Percentiles rank a stretch among this genome's conserved stretches.
Conservation (phyloP, 306 rosid genomes). For the Spatholobus suberectus region DNA sequence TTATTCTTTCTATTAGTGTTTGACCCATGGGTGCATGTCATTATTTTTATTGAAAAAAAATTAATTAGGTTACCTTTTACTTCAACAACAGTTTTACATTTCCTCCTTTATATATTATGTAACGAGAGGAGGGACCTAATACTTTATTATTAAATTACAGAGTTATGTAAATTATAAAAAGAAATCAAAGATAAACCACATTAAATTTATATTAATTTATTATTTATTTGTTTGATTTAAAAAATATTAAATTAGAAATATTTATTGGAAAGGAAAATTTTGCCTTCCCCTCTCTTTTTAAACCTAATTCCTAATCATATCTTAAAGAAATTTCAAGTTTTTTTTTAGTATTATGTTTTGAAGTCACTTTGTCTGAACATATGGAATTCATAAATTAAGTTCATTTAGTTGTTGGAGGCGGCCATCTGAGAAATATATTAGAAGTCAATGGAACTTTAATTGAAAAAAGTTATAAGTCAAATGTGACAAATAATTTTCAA, state of each 20-base stretch:
- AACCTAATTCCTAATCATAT: background rate
- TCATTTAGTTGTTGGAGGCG: background rate
- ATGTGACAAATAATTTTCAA: background rate
- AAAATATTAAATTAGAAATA: background rate
- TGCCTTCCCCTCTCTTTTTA: background rate
- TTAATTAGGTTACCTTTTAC: background rate
- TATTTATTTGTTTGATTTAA: background rate
- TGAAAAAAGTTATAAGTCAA: background rate
- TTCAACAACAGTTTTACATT: too few species aligned
- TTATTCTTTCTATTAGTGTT: background rate
- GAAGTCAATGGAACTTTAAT: background rate
- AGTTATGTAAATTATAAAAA: background rate
- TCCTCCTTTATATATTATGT: too few species aligned
- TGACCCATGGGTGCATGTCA: background rate
- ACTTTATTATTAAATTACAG: background rate
- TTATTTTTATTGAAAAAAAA: background rate
- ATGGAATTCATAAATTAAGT: background rate
- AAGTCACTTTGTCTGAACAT: background rate
- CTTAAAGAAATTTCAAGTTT: background rate
- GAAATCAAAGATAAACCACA: background rate
- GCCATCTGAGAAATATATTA: background rate
- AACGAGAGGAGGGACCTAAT: too few species aligned
- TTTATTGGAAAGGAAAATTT: background rate
- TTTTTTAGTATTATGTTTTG: constrained; percentile 1
- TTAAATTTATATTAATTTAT: too few species aligned